Conservation (phyloP, 2,329 filamentous ascomycete genomes). For the Pseudopyricularia cyperi region DNA sequence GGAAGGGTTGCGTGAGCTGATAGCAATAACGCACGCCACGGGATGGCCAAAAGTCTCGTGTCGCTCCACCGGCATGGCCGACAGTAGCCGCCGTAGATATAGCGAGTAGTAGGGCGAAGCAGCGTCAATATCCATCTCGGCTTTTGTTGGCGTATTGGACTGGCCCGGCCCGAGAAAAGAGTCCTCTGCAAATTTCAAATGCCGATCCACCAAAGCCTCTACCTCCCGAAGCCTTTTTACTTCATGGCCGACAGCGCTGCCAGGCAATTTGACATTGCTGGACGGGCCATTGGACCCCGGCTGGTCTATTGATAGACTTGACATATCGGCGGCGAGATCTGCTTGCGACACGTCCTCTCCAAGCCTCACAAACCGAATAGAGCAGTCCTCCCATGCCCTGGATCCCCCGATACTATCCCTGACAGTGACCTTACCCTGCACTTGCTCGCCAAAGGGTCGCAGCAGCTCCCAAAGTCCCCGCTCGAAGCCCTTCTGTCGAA, state of each 20-base stretch:
- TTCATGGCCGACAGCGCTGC: not conserved
- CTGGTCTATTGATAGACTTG: not conserved
- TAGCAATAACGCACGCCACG: conserved; percentile 86
- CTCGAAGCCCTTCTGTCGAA: conserved; percentile 71
- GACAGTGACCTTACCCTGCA: conserved; percentile 79
- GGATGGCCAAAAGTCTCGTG: conserved; percentile 94
- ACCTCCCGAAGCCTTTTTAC: conserved; percentile 49
- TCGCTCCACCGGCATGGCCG: conserved; percentile 61
- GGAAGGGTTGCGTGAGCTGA: conserved; percentile 72
- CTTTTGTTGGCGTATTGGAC: conserved; percentile 23
- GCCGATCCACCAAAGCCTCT: conserved; percentile 68
- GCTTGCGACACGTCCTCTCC: conserved; percentile 32
- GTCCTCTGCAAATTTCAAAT: conserved; percentile 64
- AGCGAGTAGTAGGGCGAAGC: conserved; percentile 74
- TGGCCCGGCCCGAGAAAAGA: conserved; percentile 26
- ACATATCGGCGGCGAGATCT: not conserved
- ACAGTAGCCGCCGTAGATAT: conserved; percentile 73
- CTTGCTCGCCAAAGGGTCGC: conserved; percentile 77
- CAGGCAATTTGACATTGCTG: not conserved
- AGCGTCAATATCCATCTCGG: conserved; percentile 28
- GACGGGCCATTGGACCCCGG: conserved; percentile 5
- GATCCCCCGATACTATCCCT: conserved; percentile 81
- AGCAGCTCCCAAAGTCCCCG: conserved; percentile 75
- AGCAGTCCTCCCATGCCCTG: conserved; percentile 77
- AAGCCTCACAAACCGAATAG: conserved; percentile 70